Base-by-base conservation (phyloP, 2,329 filamentous ascomycete species). In the Arthrobotrys entomopaga region DNA sequence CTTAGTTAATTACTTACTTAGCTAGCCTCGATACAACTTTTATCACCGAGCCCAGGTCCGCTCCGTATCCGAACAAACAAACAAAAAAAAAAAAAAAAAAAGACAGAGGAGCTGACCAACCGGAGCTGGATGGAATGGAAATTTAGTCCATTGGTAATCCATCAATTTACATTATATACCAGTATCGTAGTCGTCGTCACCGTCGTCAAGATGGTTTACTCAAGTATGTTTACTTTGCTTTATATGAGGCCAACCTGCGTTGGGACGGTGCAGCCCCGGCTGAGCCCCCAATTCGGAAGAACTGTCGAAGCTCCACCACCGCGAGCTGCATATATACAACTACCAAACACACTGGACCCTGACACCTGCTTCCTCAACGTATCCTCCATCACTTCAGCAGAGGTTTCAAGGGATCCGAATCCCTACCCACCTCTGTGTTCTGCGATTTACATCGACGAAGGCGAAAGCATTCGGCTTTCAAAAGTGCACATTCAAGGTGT, bases 261-360 rank as follows among this genome's bases (percentile, higher is more conserved):
- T 57, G 53, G 52, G 34, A 57, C 10, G 29, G 29, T 34, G 29
- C 29, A 34, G 29, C 29, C 29, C 29, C 29, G 29, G 53, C 53
- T 57, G 26, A 57, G 26, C 53, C 61, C 61, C 63, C 54, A 67
- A 67, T 67, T 59, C 54, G 54, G 64, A 58, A 67, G 54, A 66
- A 66, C 54, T 29, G 46, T 67, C 54, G 50, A 52, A 67, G 54
- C 64, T 67, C 64, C 64, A 54, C 48, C 60, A 56, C 53, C 60
- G 29, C 43, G 49, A 43, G 38, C 60, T 46, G 49, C 60, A 65
- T 29, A 19, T 15, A 46, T 8, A 15, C 16, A 46, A 46, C 29
- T 7, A 10, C 11, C 42, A 46, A 46, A 46, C 13, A 15, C 42
- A n/a, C 40, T 10, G 29, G 29, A 34, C 29, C 29, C 29, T 10